Evolutionary conservation across 2,329 filamentous ascomycete genomes (phyloP).

Genomic region (Trichoderma oligosporum): DNA sequence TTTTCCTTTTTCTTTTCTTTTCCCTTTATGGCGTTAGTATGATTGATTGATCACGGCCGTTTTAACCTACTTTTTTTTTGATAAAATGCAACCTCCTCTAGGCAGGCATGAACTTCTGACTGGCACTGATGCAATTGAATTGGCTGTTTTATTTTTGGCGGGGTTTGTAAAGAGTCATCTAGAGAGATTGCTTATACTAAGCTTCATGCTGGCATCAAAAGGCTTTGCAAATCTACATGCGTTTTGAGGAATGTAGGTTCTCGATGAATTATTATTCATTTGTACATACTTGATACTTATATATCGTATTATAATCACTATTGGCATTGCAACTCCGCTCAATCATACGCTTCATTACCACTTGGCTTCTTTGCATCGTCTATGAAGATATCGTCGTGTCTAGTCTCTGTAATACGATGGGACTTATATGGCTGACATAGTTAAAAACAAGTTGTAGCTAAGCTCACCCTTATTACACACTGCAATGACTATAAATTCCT

Average conservation of each 20-base stretch:
- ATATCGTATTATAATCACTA: constrained; percentile 7
- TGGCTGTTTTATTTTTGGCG: neutral
- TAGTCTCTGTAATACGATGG: neutral
- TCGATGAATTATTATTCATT: neutral
- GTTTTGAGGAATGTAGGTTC: neutral
- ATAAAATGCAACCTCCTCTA: neutral
- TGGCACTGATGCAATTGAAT: neutral
- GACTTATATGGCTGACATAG: neutral
- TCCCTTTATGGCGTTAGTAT: neutral
- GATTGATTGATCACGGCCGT: neutral
- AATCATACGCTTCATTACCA: constrained; percentile 2
- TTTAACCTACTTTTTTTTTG: no score
- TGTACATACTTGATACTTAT: constrained; percentile 2
- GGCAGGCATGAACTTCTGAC: neutral
- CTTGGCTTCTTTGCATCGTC: neutral
- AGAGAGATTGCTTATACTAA: constrained; percentile 8
- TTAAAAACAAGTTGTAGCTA: no score
- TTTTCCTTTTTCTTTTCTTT: neutral
- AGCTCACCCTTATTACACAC: no score
- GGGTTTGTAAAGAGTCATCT: constrained; percentile 1
- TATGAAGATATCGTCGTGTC: neutral
- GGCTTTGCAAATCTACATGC: constrained; percentile 8
- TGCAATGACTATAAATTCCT: no score
- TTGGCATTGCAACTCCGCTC: constrained; percentile 7
- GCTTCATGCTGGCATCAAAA: constrained; percentile 16